Conservation (phyloP, 371 early-diverging fungal genomes). For the Lichtheimia ramosa region DNA sequence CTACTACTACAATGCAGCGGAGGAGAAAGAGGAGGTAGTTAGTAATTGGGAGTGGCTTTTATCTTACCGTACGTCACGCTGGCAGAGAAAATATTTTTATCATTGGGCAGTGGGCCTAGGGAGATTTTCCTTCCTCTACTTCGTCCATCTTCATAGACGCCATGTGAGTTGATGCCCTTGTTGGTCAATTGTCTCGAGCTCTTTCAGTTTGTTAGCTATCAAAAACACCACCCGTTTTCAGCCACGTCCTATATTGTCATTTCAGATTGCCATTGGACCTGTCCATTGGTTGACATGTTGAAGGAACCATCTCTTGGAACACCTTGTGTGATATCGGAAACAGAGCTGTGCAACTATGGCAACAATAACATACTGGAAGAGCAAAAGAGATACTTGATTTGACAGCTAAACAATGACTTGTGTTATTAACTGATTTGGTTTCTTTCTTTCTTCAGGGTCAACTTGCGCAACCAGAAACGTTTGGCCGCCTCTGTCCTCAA, state of each 20-base stretch:
- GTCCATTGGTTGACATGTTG: too few relatives aligned
- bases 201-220: not conserved
- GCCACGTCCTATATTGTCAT: not conserved
- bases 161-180: conserved; percentile 10
- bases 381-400: not conserved
- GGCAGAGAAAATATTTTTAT: conserved; percentile 3
- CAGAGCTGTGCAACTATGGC: too few relatives aligned
- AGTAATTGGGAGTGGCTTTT: not conserved
- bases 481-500: conserved; percentile 98
- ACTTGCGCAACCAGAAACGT: conserved; percentile 90
- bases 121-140: conserved; percentile 3
- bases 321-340: too few relatives aligned
- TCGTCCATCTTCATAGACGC: conserved; percentile 13
- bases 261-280: too few relatives aligned
- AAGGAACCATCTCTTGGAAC: too few relatives aligned
- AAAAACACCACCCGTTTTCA: not conserved
- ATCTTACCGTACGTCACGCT: conserved; percentile 4
- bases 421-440: not conserved
- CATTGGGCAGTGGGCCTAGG: conserved; percentile 1
- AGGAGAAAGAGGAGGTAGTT: too few relatives aligned
- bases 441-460: conserved; percentile 59
- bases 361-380: not conserved
- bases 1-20: too few relatives aligned
- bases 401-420: not conserved
- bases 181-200: not conserved